phyloP scores from a whole-genome alignment of 2,329 filamentous ascomycete species.

The Trichoderma semiorbis region DNA sequence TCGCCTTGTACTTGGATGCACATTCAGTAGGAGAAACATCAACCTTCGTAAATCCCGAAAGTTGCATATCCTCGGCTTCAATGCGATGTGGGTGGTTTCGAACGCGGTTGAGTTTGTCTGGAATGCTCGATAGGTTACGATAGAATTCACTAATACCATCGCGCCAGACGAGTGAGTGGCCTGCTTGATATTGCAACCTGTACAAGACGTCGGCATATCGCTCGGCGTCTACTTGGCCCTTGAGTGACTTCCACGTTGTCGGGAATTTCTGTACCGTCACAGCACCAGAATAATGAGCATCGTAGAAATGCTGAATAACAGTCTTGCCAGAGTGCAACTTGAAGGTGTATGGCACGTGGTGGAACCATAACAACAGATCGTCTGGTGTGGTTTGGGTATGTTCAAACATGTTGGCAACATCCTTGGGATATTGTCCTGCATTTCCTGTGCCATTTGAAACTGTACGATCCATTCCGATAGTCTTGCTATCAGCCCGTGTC shows the following conservation, averaged over 20 bases:
- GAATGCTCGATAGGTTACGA: slow-evolving; percentile 56
- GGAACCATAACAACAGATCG: slow-evolving; percentile 68
- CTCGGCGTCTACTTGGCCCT: slow-evolving; percentile 56
- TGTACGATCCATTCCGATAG: slow-evolving; percentile 70
- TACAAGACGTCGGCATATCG: slow-evolving; percentile 57
- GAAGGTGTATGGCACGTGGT: slow-evolving; percentile 67
- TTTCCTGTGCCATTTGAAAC: slow-evolving; percentile 64
- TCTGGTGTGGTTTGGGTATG: slow-evolving; percentile 61
- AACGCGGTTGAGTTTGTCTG: slow-evolving; percentile 54
- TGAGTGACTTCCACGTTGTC: slow-evolving; percentile 50
- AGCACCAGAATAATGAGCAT: slow-evolving; percentile 59
- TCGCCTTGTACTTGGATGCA: slow-evolving; percentile 52
- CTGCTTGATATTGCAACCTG: slow-evolving; percentile 62
- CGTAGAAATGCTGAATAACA: slow-evolving; percentile 65
- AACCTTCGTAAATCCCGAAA: slow-evolving; percentile 55
- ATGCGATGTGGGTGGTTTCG: slow-evolving; percentile 62
- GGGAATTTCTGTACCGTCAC: slow-evolving; percentile 59
- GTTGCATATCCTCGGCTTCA: slow-evolving; percentile 63
- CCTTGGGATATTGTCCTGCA: slow-evolving; percentile 62
- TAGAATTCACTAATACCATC: slow-evolving; percentile 66
- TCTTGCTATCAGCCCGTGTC: slow-evolving; percentile 57
- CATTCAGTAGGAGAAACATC: slow-evolving; percentile 56
- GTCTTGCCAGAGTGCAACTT: slow-evolving; percentile 60
- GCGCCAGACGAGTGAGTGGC: slow-evolving; percentile 67
- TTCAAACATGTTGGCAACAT: slow-evolving; percentile 58